phyloP scores from a whole-genome alignment of 1,139 yeast genomes.

The Pichia sp. region DNA sequence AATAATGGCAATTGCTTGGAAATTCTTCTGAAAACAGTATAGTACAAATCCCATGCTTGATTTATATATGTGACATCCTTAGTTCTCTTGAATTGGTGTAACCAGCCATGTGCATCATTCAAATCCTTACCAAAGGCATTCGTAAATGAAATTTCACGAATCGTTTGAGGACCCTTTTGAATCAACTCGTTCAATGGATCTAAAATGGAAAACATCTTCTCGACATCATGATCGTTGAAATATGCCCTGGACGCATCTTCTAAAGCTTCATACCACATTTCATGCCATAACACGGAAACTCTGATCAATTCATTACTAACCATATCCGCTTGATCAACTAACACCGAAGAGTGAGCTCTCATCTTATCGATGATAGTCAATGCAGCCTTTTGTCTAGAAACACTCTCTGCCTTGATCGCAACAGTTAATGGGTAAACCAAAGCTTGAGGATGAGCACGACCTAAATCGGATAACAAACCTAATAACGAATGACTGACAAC shows the following conservation, averaged over 20 bases:
- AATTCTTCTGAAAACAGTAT: constrained; percentile 88
- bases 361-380: constrained; percentile 86
- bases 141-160: constrained; percentile 90
- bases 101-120: constrained; percentile 94
- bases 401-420: constrained; percentile 92
- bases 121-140: constrained; percentile 93
- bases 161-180: constrained; percentile 86
- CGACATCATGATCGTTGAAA: constrained; percentile 94
- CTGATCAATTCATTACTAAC: constrained; percentile 94
- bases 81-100: constrained; percentile 76
- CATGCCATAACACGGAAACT: constrained; percentile 97
- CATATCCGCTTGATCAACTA: constrained; percentile 90
- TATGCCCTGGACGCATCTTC: constrained; percentile 95
- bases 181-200: constrained; percentile 87
- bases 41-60: constrained; percentile 98
- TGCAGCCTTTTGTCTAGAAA: constrained; percentile 90
- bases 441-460: constrained; percentile 97
- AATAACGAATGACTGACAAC: constrained; percentile 78
- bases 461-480: constrained; percentile 81
- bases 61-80: constrained; percentile 86
- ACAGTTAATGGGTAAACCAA: constrained; percentile 94
- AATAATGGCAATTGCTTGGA: constrained; percentile 87
- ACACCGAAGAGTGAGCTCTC: constrained; percentile 78
- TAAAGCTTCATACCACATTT: constrained; percentile 96
- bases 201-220: constrained; percentile 87